phyloP scores from a whole-genome alignment of 176 grass and related monocot genomes.

The Puya raimondii region DNA sequence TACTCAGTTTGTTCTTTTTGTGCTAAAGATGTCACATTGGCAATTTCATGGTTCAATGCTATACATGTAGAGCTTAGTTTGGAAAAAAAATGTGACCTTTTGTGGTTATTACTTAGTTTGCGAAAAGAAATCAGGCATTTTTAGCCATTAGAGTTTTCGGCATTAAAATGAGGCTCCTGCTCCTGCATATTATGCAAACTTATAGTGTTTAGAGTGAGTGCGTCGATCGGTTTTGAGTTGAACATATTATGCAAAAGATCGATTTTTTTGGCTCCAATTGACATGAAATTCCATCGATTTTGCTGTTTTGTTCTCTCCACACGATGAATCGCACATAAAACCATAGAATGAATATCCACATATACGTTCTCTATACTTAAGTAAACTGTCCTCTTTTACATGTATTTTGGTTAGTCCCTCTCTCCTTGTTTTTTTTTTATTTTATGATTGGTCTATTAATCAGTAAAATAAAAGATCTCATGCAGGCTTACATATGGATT shows the following conservation, averaged over 20 bases:
- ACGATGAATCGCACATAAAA: too few relatives aligned
- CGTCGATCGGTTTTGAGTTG: neutral
- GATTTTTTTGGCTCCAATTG: neutral
- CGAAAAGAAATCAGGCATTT: neutral
- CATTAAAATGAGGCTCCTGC: neutral
- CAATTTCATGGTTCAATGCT: neutral
- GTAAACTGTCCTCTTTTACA: too few relatives aligned
- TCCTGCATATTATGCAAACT: neutral
- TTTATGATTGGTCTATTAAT: neutral
- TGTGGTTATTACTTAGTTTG: neutral
- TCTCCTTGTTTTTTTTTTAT: neutral
- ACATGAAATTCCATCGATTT: too few relatives aligned
- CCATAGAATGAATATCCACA: too few relatives aligned
- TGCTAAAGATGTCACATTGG: neutral
- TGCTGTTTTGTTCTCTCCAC: too few relatives aligned
- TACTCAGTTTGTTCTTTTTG: neutral
- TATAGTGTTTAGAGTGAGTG: neutral
- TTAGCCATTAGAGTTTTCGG: neutral
- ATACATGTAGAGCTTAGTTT: neutral
- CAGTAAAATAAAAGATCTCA: neutral
- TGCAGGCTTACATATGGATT: conserved; percentile 78
- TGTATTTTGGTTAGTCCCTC: too few relatives aligned
- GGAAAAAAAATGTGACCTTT: neutral
- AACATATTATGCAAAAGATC: neutral
- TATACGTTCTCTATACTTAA: too few relatives aligned